These are phyloP conservation scores for Rhododendron simsii DNA, from an alignment of 148 eudicot genomes.

Conservation along the genomic window DNA sequence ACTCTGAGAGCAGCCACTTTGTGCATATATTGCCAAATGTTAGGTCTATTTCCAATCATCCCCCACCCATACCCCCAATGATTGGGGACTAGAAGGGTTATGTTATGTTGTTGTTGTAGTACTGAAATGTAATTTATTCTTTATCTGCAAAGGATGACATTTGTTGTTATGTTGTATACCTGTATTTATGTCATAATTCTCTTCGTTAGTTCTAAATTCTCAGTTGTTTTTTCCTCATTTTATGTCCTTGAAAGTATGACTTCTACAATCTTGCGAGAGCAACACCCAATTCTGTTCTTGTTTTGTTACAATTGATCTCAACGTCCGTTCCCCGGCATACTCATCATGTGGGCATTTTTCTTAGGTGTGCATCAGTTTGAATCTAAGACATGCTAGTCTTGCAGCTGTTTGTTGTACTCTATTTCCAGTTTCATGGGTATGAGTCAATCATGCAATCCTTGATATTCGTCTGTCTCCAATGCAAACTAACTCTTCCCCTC, in stretches of 20 bases:
- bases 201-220: background rate
- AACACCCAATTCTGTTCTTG: background rate
- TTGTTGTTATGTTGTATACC: background rate
- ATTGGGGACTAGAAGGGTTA: too few relatives aligned
- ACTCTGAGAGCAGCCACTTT: too few relatives aligned
- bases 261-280: background rate
- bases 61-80: too few relatives aligned
- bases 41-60: too few relatives aligned
- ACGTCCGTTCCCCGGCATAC: background rate
- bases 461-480: background rate
- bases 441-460: background rate
- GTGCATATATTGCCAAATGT: too few relatives aligned
- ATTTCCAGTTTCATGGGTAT: background rate
- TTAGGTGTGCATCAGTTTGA: constrained; percentile 1
- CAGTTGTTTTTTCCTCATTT: background rate
- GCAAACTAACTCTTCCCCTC: background rate
- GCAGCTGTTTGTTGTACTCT: background rate
- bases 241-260: background rate
- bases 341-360: background rate
- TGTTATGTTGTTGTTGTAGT: too few relatives aligned
- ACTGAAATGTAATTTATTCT: background rate
- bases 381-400: background rate
- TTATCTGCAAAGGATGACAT: constrained; percentile 1
- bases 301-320: background rate
- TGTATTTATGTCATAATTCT: background rate